phyloP scores from a whole-genome alignment of 2,329 filamentous ascomycete genomes.

The Fusarium newnesense region DNA sequence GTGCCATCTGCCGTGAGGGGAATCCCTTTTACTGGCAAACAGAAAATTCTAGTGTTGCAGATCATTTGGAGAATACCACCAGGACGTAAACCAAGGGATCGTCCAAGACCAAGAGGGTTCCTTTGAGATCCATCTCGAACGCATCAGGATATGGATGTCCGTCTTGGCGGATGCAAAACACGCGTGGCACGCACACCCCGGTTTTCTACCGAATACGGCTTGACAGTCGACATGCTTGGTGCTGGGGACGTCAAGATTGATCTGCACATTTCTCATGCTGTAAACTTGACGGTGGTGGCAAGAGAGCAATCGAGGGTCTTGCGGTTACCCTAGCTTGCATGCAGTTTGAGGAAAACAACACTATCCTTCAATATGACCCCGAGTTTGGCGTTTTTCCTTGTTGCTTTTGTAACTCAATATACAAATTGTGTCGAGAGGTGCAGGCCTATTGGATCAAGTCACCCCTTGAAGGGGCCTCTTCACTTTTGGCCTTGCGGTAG shows the following conservation, averaged over 20 bases:
- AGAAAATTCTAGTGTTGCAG: neutral
- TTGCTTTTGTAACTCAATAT: too few species aligned
- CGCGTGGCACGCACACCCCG: neutral
- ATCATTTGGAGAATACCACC: neutral
- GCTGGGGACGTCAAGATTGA: accelerated
- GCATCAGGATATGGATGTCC: neutral
- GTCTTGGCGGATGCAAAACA: neutral
- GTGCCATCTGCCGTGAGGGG: neutral
- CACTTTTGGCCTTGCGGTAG: too few species aligned
- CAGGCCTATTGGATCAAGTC: too few species aligned
- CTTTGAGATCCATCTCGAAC: neutral
- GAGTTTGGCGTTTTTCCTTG: neutral
- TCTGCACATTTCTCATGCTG: neutral
- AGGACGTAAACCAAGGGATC: neutral
- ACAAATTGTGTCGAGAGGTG: too few species aligned
- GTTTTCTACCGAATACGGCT: neutral
- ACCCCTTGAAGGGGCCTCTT: too few species aligned
- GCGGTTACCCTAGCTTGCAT: accelerated
- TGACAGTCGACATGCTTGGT: accelerated
- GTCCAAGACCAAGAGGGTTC: neutral
- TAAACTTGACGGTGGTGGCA: accelerated
- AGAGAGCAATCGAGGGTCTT: too few species aligned
- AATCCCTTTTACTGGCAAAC: neutral
- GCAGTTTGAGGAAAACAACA: neutral
- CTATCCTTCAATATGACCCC: neutral